Percentiles rank a stretch among this genome's conserved stretches.
Conservation (phyloP, 2,329 filamentous ascomycete genomes). For the Epichloe uncinata region DNA sequence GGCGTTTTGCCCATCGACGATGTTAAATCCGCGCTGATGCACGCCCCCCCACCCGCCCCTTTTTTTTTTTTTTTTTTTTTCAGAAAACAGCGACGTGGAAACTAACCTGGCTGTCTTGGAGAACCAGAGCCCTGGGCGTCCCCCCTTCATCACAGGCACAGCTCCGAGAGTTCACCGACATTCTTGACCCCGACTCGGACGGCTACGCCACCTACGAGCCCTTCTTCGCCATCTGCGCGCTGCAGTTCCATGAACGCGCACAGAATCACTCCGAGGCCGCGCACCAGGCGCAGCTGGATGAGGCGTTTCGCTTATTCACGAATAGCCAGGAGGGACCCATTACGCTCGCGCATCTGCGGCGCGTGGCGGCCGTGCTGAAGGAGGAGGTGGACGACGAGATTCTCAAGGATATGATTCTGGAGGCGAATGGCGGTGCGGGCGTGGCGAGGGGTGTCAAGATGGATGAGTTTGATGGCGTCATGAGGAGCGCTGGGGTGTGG, state of each 20-base stretch:
- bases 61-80: too few species aligned
- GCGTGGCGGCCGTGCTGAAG: constrained; percentile 68
- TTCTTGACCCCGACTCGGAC: constrained; percentile 70
- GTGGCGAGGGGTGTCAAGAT: constrained; percentile 56
- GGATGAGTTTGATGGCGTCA: constrained; percentile 76
- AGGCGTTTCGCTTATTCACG: constrained; percentile 73
- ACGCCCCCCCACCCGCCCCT: too few species aligned
- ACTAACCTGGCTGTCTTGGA: too few species aligned
- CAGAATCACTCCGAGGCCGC: constrained; percentile 37
- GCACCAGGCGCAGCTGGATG: constrained; percentile 56
- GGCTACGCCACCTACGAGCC: constrained; percentile 67
- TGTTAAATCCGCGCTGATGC: constrained; percentile 58
- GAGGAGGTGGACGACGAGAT: constrained; percentile 75
- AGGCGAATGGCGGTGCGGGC: constrained; percentile 75
- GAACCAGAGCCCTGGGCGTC: constrained; percentile 66
- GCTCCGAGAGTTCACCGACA: constrained; percentile 60
- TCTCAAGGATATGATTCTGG: constrained; percentile 84
- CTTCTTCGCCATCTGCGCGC: constrained; percentile 78
- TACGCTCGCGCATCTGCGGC: constrained; percentile 62
- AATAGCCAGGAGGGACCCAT: constrained; percentile 46
- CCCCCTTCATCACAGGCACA: constrained; percentile 50
- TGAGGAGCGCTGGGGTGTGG: constrained; percentile 75
- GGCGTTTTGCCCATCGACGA: constrained; percentile 56
- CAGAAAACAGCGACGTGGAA: background rate
- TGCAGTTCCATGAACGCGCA: constrained; percentile 59